Evolutionary conservation across 2,329 filamentous ascomycete species (phyloP), one percentile per base, ranked within the genome.

Genomic region (Trichoderma harzianum): DNA sequence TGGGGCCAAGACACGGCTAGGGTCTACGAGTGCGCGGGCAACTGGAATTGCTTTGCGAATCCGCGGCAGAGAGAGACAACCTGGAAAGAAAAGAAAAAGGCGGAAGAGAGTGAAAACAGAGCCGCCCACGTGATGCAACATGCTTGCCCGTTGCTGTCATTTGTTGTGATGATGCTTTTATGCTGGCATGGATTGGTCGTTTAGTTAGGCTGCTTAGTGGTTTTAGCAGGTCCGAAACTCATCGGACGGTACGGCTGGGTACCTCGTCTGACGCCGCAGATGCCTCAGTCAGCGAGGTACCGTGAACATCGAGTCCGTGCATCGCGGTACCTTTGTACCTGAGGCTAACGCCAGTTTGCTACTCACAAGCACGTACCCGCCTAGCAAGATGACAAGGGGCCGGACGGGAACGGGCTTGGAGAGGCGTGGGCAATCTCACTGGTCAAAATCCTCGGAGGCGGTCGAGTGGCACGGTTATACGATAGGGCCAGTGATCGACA

Each of bases 401-500:
- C 30, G 34, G 57, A 60, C 39, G 66, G 66, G 36, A 61, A 34
- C 51, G 47, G 32, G 30, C 51, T 55, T 67, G 47, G 30, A 36
- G 26, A 36, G 66, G 66, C 43, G 57, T 69, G 66, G 28, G 36
- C 14, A 36, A 34, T 63, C 43, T 63, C 43, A 63, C 68, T 70
- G 43, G 58, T 7, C 34, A 39, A 55, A 57, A 69, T 55, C 8
- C 34, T 70, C 32, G 32, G 30, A 30, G 21, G 57, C 43, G 28
- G 43, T 53, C 34, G 39, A 64, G 58, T 39, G 58, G 58, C 58
- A 55, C 26, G 34, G 47, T 43, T 70, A 39, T 70, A 64, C 68
- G 68, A 70, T 64, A 70, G 68, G 68, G 57, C 68, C 68, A 70
- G 68, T 64, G 68, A 70, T 70, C 68, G 60, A 70, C 68, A 63